Evolutionary conservation across 139 green algal genomes (phyloP).

Genomic region (Zygnema circumcarinatum): DNA sequence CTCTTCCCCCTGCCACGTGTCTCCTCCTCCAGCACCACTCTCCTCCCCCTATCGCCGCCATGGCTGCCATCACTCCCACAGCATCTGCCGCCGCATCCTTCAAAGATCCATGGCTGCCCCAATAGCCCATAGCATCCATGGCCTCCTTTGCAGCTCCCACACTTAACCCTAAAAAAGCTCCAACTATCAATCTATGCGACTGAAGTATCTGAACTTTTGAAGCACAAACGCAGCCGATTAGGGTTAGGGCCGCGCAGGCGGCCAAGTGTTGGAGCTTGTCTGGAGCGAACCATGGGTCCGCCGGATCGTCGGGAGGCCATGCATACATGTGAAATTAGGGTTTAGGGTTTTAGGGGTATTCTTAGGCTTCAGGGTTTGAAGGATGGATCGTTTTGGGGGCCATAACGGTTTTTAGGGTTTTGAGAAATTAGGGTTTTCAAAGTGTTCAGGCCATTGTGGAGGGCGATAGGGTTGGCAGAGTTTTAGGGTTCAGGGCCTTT

Average conservation of each 20-base stretch:
- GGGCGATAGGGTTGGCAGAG: too few species aligned
- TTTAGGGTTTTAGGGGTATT: too few species aligned
- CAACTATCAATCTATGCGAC: background rate
- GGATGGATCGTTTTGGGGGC: too few species aligned
- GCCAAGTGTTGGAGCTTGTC: background rate
- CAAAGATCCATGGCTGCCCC: background rate
- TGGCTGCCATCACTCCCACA: background rate
- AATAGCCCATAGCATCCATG: background rate
- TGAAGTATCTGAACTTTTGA: background rate
- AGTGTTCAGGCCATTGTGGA: too few species aligned
- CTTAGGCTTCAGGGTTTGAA: too few species aligned
- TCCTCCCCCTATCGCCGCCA: background rate
- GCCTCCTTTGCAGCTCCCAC: background rate
- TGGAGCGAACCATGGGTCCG: background rate
- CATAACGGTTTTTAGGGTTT: too few species aligned
- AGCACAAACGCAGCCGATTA: background rate
- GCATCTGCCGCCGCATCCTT: background rate
- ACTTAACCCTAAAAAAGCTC: background rate
- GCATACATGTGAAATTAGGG: too few species aligned
- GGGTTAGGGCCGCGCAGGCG: background rate
- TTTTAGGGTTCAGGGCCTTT: too few species aligned
- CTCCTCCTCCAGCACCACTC: background rate
- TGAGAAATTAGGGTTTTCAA: too few species aligned
- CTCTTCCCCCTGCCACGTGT: background rate
- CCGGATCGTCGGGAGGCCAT: too few species aligned